Evolutionary conservation across 345 rosid species (phyloP).

Genomic region (Boechera divaricarpa): DNA sequence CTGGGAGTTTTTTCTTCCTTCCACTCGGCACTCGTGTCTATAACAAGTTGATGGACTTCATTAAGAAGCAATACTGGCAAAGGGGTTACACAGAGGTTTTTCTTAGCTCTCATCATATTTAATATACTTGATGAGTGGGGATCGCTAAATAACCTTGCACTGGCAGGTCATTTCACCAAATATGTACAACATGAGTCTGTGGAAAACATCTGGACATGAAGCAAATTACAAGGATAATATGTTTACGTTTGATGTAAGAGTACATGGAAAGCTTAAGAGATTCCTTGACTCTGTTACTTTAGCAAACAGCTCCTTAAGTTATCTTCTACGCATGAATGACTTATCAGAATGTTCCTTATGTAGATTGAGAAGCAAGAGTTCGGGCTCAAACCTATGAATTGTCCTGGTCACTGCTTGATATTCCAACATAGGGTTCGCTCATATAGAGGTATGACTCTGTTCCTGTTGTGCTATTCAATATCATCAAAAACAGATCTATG

Average conservation of each 20-base stretch:
- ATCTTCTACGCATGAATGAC: conserved; percentile 7
- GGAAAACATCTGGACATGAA: conserved; percentile 98
- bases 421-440: conserved; percentile 91
- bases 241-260: conserved; percentile 88
- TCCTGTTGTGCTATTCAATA: conserved; percentile 16
- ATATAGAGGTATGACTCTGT: conserved; percentile 63
- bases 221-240: conserved; percentile 96
- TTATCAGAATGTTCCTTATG: conserved; percentile 27
- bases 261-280: conserved; percentile 14
- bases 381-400: conserved; percentile 97
- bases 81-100: conserved; percentile 95
- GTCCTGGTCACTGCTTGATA: conserved; percentile 98
- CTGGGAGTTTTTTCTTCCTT: conserved; percentile 98
- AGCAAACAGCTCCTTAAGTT: conserved; percentile 23
- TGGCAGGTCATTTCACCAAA: conserved; percentile 92
- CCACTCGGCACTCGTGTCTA: conserved; percentile 88
- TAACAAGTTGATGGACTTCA: conserved; percentile 84
- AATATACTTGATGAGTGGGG: conserved; percentile 22
- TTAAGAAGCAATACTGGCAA: conserved; percentile 67
- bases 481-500: conserved; percentile 15
- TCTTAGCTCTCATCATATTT: conserved; percentile 3
- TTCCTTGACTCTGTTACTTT: conserved; percentile 16
- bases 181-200: conserved; percentile 92
- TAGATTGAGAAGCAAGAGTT: conserved; percentile 97
- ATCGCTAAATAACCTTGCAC: conserved; percentile 29